phyloP scores from a whole-genome alignment of 345 rosid genomes.

The Schrenkiella parvula region DNA sequence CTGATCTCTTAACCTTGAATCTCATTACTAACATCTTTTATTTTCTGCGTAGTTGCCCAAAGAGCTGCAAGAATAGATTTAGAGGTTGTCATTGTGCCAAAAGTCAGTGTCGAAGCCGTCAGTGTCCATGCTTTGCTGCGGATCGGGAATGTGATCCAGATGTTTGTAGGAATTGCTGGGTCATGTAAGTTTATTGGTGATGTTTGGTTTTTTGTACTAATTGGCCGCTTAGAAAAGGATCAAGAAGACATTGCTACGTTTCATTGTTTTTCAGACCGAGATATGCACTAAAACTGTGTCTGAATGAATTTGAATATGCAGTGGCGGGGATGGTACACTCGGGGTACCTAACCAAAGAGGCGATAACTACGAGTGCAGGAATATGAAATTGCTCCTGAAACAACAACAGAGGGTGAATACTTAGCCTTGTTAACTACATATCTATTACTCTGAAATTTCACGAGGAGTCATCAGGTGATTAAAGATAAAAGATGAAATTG shows the following conservation, averaged over 20 bases:
- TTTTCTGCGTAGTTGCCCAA: conserved; percentile 67
- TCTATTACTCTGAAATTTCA: neutral
- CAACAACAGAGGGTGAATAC: conserved; percentile 87
- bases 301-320: conserved; percentile 26
- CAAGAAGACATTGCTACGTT: neutral
- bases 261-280: too few relatives aligned
- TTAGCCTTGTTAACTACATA: neutral
- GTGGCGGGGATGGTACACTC: conserved; percentile 97
- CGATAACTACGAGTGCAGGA: conserved; percentile 97
- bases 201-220: neutral
- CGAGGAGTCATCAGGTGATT: neutral
- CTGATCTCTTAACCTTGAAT: neutral
- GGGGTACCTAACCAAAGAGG: conserved; percentile 95
- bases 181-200: conserved; percentile 54
- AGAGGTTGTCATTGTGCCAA: conserved; percentile 99
- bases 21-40: conserved; percentile 7
- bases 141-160: conserved; percentile 99
- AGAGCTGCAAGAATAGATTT: conserved; percentile 94
- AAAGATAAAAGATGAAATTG: neutral
- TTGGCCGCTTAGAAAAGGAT: neutral
- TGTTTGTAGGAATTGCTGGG: conserved; percentile 99
- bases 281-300: neutral
- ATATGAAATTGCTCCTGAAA: conserved; percentile 97
- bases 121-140: conserved; percentile 99
- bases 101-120: conserved; percentile 99